Evolutionary conservation across 768 basidiomycete genomes (phyloP).

Genomic region (Amanita jacksonii): DNA sequence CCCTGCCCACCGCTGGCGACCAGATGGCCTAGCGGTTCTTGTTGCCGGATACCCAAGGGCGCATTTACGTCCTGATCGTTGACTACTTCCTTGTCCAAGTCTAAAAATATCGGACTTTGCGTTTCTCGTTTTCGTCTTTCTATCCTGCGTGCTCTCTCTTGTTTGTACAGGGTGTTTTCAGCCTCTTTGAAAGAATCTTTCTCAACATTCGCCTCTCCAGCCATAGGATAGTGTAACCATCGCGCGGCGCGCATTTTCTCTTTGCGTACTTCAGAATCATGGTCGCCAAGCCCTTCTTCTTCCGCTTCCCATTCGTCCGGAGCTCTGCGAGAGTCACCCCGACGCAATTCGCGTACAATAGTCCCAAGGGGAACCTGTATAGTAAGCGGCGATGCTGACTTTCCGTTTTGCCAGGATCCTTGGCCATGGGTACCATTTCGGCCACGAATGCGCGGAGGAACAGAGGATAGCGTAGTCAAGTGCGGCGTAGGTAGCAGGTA

Average conservation of each 20-base stretch:
- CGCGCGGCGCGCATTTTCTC: conserved; percentile 53
- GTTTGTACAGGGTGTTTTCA: conserved; percentile 46
- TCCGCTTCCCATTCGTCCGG: conserved; percentile 70
- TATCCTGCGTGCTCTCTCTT: conserved; percentile 51
- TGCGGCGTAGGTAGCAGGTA: conserved; percentile 73
- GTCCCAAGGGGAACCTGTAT: conserved; percentile 87
- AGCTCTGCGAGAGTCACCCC: conserved; percentile 53
- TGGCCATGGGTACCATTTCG: conserved; percentile 62
- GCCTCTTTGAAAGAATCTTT: conserved; percentile 65
- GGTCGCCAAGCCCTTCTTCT: conserved; percentile 42
- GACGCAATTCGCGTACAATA: conserved; percentile 66
- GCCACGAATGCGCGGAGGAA: conserved; percentile 61
- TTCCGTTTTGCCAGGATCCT: conserved; percentile 85
- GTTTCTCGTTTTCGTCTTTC: conserved; percentile 31
- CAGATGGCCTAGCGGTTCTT: conserved; percentile 49
- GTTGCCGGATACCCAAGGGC: conserved; percentile 51
- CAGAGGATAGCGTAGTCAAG: conserved; percentile 67
- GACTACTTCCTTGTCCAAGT: conserved; percentile 48
- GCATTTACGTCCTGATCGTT: conserved; percentile 38
- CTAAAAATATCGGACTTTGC: conserved; percentile 41
- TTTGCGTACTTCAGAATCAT: conserved; percentile 38
- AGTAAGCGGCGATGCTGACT: conserved; percentile 58
- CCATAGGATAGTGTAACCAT: conserved; percentile 78
- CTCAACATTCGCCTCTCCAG: conserved; percentile 49
- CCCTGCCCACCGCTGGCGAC: conserved; percentile 71